Evolutionary conservation across 139 green algal species (phyloP).

Genomic region (Trebouxia sp.): DNA sequence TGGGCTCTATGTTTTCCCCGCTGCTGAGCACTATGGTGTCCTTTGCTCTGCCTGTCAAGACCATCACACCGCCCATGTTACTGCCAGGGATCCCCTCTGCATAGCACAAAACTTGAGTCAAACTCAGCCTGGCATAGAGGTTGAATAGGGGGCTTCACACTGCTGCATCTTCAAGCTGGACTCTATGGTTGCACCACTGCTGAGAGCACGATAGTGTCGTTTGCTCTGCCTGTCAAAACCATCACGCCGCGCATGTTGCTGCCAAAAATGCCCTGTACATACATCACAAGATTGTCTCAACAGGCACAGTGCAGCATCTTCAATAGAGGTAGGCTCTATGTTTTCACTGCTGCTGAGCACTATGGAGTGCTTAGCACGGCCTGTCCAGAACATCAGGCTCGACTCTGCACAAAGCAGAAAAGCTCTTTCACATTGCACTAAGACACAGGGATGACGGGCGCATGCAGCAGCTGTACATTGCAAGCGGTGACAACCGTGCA

Average conservation of each 20-base stretch:
- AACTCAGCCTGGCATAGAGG: constrained; percentile 82
- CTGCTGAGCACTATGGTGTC: constrained; percentile 90
- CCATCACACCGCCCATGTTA: constrained; percentile 66
- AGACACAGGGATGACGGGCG: too few relatives aligned
- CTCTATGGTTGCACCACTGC: constrained; percentile 91
- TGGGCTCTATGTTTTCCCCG: constrained; percentile 94
- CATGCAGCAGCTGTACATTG: too few relatives aligned
- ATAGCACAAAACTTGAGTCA: too few relatives aligned
- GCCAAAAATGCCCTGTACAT: constrained; percentile 45
- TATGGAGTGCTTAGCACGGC: too few relatives aligned
- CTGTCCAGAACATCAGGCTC: too few relatives aligned
- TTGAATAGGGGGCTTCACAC: constrained; percentile 58
- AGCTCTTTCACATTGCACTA: too few relatives aligned
- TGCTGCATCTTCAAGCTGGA: constrained; percentile 89
- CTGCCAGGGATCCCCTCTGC: constrained; percentile 52
- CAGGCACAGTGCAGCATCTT: too few relatives aligned
- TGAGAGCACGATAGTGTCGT: constrained; percentile 93
- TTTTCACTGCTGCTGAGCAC: too few relatives aligned
- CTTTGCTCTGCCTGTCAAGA: constrained; percentile 80
- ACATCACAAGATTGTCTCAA: too few relatives aligned
- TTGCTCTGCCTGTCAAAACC: constrained; percentile 73
- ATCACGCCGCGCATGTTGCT: constrained; percentile 66
- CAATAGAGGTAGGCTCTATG: too few relatives aligned
- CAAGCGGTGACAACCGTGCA: too few relatives aligned
- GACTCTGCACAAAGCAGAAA: too few relatives aligned